A percentile compares a stretch with the other conserved stretches of the same genome.
phyloP scores from a whole-genome alignment of 805 yeast species.

The Grigorovia jiainica region DNA sequence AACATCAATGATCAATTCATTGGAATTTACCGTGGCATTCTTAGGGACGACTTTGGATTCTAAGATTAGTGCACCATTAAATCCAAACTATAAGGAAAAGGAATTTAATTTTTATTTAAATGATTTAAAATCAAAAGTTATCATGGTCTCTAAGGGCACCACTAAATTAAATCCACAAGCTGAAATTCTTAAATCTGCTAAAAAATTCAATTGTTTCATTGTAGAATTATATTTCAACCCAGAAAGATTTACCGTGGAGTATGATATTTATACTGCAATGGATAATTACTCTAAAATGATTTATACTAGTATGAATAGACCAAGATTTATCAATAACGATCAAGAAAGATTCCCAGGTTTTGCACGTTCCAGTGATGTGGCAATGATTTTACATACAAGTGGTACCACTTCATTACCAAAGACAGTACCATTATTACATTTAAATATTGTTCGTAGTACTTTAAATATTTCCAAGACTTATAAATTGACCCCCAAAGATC shows the following conservation, averaged over 20 bases:
- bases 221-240: constrained; percentile 44
- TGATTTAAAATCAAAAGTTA: constrained; percentile 48
- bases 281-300: constrained; percentile 19
- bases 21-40: constrained; percentile 50
- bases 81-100: constrained; percentile 47
- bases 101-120: constrained; percentile 59
- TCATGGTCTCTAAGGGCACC: constrained; percentile 49
- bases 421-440: constrained; percentile 62
- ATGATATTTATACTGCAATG: constrained; percentile 23
- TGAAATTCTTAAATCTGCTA: constrained; percentile 44
- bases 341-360: constrained; percentile 31
- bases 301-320: constrained; percentile 21
- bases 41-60: constrained; percentile 48
- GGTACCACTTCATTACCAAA: constrained; percentile 75
- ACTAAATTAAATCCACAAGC: constrained; percentile 22
- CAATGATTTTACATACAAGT: constrained; percentile 60
- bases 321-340: constrained; percentile 26
- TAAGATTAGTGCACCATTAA: constrained; percentile 59
- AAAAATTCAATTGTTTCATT: constrained; percentile 36
- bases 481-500: constrained; percentile 38
- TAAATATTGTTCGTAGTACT: constrained; percentile 52
- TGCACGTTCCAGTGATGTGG: constrained; percentile 43
- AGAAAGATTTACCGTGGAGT: constrained; percentile 35
- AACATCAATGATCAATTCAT: constrained; percentile 49
- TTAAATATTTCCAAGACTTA: constrained; percentile 52